Percentiles rank a stretch among this genome's conserved stretches.
These are phyloP conservation scores for Pilasporangium apinafurcum DNA, from an alignment of 352 stramenopile species.

Conservation along the genomic window DNA sequence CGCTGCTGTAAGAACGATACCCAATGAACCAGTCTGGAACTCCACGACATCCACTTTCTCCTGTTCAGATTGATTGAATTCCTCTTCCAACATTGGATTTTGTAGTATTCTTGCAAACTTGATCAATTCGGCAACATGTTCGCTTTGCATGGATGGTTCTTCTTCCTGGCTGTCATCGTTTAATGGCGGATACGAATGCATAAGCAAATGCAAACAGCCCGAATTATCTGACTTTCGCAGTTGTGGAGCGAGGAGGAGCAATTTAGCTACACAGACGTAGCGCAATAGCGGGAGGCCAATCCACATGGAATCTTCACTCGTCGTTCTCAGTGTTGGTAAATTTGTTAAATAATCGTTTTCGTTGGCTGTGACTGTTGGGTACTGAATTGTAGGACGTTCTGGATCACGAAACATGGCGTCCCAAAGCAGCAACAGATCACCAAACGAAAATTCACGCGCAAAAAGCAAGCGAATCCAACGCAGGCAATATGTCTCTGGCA, in stretches of 20 bases:
- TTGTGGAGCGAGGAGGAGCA: conserved; percentile 47
- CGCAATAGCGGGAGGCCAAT: conserved; percentile 61
- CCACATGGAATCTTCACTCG: conserved; percentile 18
- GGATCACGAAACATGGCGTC: conserved; percentile 57
- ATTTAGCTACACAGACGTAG: conserved; percentile 58
- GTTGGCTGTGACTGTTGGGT: conserved; percentile 21
- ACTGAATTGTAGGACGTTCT: conserved; percentile 21
- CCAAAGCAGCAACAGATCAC: conserved; percentile 59
- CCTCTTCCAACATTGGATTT: conserved; percentile 48
- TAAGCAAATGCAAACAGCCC: conserved; percentile 65
- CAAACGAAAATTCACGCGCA: conserved; percentile 64
- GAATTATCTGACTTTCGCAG: conserved; percentile 59
- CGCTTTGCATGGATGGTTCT: conserved; percentile 9
- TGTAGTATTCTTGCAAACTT: conserved; percentile 48
- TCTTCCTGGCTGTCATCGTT: background rate
- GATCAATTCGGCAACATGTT: conserved; percentile 22
- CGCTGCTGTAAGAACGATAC: conserved; percentile 60
- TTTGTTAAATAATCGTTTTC: conserved; percentile 27
- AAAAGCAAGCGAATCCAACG: conserved; percentile 77
- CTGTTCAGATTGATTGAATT: conserved; percentile 9
- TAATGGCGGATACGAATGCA: conserved; percentile 57
- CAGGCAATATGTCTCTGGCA: conserved; percentile 76
- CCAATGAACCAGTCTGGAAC: conserved; percentile 57
- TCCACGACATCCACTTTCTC: conserved; percentile 47
- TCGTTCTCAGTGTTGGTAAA: conserved; percentile 6